Evolutionary conservation across 192 early-diverging fungal species (phyloP).

Genomic region (Cetraspora pellucida): DNA sequence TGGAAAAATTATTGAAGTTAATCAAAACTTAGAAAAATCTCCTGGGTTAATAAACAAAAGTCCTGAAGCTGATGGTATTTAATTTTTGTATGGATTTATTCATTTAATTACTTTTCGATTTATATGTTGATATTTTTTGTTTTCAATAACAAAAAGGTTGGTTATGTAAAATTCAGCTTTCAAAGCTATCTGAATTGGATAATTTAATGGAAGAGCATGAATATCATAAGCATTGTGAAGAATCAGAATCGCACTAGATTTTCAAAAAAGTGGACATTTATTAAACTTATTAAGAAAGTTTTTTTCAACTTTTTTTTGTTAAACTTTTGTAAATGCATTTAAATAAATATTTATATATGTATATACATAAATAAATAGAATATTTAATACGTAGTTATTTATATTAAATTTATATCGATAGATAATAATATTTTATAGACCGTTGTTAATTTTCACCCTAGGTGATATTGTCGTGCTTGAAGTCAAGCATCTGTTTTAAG

Average conservation of each 20-base stretch:
- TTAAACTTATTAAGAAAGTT: too few species aligned
- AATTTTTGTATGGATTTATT: slow-evolving; percentile 1
- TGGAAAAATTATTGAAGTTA: slow-evolving; percentile 82
- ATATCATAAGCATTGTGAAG: slow-evolving; percentile 61
- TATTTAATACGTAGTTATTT: too few species aligned
- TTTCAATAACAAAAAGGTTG: slow-evolving; percentile 61
- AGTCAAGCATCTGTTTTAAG: too few species aligned
- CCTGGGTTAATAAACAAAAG: slow-evolving; percentile 79
- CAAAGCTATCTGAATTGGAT: slow-evolving; percentile 65
- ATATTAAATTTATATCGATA: too few species aligned
- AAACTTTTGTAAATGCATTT: too few species aligned
- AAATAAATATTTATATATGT: too few species aligned
- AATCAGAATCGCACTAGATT: neutral
- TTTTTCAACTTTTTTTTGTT: too few species aligned
- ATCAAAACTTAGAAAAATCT: slow-evolving; percentile 62
- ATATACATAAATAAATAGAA: too few species aligned
- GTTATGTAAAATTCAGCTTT: slow-evolving; percentile 90
- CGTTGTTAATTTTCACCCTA: too few species aligned
- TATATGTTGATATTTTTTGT: slow-evolving; percentile 18
- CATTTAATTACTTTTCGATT: neutral
- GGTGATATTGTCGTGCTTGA: too few species aligned
- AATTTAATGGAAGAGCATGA: slow-evolving; percentile 68
- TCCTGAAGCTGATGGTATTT: slow-evolving; percentile 67
- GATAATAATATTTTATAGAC: too few species aligned
- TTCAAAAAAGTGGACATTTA: too few species aligned